A percentile compares a stretch with the other conserved stretches of the same genome.
These are phyloP conservation scores for Penicillium macrosclerotiorum DNA, from an alignment of 495 filamentous ascomycete species.

Conservation along the genomic window DNA sequence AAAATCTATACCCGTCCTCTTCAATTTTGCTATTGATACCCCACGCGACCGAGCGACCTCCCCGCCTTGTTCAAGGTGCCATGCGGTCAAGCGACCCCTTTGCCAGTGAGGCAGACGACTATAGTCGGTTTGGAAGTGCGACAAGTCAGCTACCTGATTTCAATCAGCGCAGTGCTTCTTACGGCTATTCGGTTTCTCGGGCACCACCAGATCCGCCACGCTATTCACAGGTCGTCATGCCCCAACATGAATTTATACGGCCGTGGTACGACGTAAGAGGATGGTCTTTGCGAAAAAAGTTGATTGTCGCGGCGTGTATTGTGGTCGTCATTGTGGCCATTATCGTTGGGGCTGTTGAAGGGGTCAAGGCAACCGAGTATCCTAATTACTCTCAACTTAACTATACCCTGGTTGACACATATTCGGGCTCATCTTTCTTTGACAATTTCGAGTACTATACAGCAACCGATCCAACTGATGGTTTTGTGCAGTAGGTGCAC, in stretches of 20 bases:
- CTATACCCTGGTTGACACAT: slow-evolving; percentile 45
- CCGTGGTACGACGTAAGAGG: slow-evolving; percentile 16
- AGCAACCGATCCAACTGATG: slow-evolving; percentile 39
- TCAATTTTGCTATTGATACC: too few relatives aligned
- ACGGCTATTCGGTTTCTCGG: not conserved
- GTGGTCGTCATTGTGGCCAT: slow-evolving; percentile 43
- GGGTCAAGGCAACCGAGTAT: slow-evolving; percentile 36
- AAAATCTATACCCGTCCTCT: too few relatives aligned
- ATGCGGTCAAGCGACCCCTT: slow-evolving; percentile 4
- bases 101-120: not conserved
- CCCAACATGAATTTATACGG: not conserved
- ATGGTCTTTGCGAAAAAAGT: slow-evolving; percentile 22
- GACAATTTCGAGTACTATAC: slow-evolving; percentile 49
- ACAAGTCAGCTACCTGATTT: slow-evolving; percentile 5
- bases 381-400: slow-evolving; percentile 44
- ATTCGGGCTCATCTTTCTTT: slow-evolving; percentile 41
- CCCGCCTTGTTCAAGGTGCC: not conserved
- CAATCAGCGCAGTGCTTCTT: not conserved
- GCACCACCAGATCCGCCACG: slow-evolving; percentile 2
- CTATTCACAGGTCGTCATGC: slow-evolving; percentile 3
- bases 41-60: not conserved
- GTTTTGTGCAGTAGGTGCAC: slow-evolving; percentile 34
- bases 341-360: slow-evolving; percentile 47
- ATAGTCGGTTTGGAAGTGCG: slow-evolving; percentile 10
- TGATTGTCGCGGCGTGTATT: slow-evolving; percentile 21